Percentiles rank a stretch among this genome's conserved stretches.
These are phyloP conservation scores for Salix brachista DNA, from an alignment of 345 rosid species.

Conservation along the genomic window DNA sequence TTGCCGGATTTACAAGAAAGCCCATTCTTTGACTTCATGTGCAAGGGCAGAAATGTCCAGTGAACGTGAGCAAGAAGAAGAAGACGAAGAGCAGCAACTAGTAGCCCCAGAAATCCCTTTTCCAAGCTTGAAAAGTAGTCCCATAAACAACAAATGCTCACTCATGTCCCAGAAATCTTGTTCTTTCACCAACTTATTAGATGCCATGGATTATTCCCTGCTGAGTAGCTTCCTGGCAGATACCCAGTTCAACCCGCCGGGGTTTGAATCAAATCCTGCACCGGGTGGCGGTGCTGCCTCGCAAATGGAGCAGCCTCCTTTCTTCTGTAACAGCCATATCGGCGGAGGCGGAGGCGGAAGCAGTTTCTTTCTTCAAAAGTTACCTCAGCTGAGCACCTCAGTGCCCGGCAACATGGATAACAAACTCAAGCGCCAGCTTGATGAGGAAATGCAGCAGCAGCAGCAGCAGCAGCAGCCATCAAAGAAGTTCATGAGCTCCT, in stretches of 20 bases:
- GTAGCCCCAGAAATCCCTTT: slow-evolving; percentile 28
- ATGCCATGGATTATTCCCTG: slow-evolving; percentile 65
- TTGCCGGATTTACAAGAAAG: slow-evolving; percentile 89
- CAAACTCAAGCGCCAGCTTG: slow-evolving; percentile 53
- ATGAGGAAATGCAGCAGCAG: slow-evolving; percentile 27
- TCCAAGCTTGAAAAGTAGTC: slow-evolving; percentile 25
- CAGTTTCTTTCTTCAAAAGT: slow-evolving; percentile 45
- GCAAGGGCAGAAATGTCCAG: slow-evolving; percentile 28
- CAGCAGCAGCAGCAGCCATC: slow-evolving; percentile 18
- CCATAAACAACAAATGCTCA: slow-evolving; percentile 24
- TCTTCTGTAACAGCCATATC: slow-evolving; percentile 8
- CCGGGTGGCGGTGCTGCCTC: slow-evolving; percentile 5
- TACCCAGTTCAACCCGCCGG: slow-evolving; percentile 31
- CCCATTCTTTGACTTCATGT: slow-evolving; percentile 47
- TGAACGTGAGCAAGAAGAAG: slow-evolving; percentile 62
- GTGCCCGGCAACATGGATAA: slow-evolving; percentile 26
- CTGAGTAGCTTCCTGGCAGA: slow-evolving; percentile 56
- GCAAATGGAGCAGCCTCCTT: slow-evolving; percentile 20
- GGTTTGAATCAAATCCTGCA: slow-evolving; percentile 31
- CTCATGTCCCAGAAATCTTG: slow-evolving; percentile 62
- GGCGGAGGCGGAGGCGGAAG: background rate
- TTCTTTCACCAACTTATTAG: slow-evolving; percentile 73
- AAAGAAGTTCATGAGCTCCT: slow-evolving; percentile 43
- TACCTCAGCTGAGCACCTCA: slow-evolving; percentile 46
- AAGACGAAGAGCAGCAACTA: slow-evolving; percentile 32